Evolutionary conservation across 495 filamentous ascomycete genomes (phyloP), one percentile per base, ranked within the genome.

Genomic region (Copromyces sp.): DNA sequence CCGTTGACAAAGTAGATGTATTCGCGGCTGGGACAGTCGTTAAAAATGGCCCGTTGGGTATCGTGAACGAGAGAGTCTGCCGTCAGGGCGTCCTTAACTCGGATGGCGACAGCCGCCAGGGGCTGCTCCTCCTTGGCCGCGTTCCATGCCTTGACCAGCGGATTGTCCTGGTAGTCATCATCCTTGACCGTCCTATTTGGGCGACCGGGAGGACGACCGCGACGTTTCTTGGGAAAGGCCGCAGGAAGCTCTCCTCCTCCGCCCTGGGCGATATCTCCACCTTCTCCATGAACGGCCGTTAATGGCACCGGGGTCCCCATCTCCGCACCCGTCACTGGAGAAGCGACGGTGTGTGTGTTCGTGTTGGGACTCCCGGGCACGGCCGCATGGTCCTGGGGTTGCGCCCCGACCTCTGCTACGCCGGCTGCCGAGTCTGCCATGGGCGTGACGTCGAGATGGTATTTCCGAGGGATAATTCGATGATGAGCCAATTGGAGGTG

Each of bases 1-100:
- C 78, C 78, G 68, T 79, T 77, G 24, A 81, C 78, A 41, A 78
- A 81, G 68, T 78, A 71, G 53, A 81, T 80, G 47, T 73, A 69
- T 68, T 81, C 77, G 59, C 78, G 77, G 70, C 77, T 78, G 69
- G 73, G 74, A 65, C 29, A 65, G 70, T 75, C 29, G 32, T 73
- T 69, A 72, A 79, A 81, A 70, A 80, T 75, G 71, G 70, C 53
- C 61, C 77, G 73, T 37, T 81, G 79, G 2, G 75, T 79, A 39
- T 81, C 79, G 69, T 81, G 79, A 16, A 77, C 72, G 6, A 81
- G 75, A 9, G 72, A 53, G 29, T 70, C 68, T 70, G 78, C 73
- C 4, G 77, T 79, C 35, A 81, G 71, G 16, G 79, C 79, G 2
- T 76, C 72, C 53, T 78, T 76, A 6, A 81, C 76, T 59, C 29